Evolutionary conservation across 345 rosid genomes (phyloP).

Genomic region (Salix arbutifolia): DNA sequence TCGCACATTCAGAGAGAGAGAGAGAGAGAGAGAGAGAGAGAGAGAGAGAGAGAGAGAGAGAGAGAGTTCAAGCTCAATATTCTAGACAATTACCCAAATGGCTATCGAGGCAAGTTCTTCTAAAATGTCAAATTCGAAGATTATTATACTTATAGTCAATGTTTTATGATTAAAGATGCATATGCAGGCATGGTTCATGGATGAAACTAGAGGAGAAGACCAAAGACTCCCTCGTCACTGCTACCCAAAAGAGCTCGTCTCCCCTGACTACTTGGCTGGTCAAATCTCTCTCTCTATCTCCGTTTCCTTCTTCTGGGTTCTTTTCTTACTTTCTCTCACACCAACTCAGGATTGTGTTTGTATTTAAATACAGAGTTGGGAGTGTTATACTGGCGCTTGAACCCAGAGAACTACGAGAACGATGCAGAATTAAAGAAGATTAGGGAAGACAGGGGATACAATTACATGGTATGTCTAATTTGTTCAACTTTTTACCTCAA

Average conservation of each 20-base stretch:
- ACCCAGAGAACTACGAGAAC: conserved; percentile 65
- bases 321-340: no score
- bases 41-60: no score
- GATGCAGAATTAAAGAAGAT: conserved; percentile 59
- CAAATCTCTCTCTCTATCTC: neutral
- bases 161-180: conserved; percentile 9
- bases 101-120: conserved; percentile 46
- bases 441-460: conserved; percentile 74
- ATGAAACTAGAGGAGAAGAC: conserved; percentile 41
- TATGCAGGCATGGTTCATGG: conserved; percentile 66
- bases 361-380: conserved; percentile 51
- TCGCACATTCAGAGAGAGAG: neutral
- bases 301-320: neutral
- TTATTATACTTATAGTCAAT: no score
- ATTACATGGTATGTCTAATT: conserved; percentile 57
- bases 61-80: neutral
- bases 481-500: neutral
- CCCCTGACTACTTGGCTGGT: conserved; percentile 52
- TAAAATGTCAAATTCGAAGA: no score
- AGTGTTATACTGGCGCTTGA: conserved; percentile 74
- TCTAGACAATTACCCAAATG: conserved; percentile 17
- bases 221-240: conserved; percentile 52
- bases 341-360: no score
- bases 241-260: conserved; percentile 40
- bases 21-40: no score